These are phyloP conservation scores for Cubamyces lactineus DNA, from an alignment of 768 basidiomycete species.

Conservation along the genomic window DNA sequence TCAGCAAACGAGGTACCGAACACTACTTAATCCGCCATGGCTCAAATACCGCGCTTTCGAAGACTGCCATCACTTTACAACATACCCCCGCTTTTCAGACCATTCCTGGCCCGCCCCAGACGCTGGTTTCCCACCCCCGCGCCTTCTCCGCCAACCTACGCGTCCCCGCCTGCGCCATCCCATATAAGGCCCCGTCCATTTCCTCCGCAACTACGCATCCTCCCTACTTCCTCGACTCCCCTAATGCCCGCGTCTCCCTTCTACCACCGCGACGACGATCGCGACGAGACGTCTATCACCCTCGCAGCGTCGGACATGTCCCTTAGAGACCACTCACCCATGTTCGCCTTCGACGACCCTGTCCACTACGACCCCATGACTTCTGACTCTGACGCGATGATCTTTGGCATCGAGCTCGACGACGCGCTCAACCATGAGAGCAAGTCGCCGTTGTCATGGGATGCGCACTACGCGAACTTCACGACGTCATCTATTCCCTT, in stretches of 20 bases:
- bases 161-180: slow-evolving; percentile 37
- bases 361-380: slow-evolving; percentile 38
- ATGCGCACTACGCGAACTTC: slow-evolving; percentile 48
- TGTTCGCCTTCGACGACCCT: slow-evolving; percentile 32
- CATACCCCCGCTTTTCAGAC: slow-evolving; percentile 50
- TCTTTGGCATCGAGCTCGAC: slow-evolving; percentile 66
- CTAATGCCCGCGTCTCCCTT: slow-evolving; percentile 35
- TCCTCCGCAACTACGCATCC: slow-evolving; percentile 28
- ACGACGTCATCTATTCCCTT: slow-evolving; percentile 44
- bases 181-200: slow-evolving; percentile 41
- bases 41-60: slow-evolving; percentile 39
- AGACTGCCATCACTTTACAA: slow-evolving; percentile 34
- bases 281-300: slow-evolving; percentile 39
- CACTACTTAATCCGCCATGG: slow-evolving; percentile 23
- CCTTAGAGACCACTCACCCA: slow-evolving; percentile 34
- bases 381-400: slow-evolving; percentile 54
- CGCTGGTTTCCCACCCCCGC: slow-evolving; percentile 22
- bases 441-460: slow-evolving; percentile 36
- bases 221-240: slow-evolving; percentile 25
- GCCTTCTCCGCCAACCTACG: slow-evolving; percentile 27
- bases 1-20: slow-evolving; percentile 45
- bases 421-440: slow-evolving; percentile 39
- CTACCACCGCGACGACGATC: slow-evolving; percentile 44
- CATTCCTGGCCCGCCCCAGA: slow-evolving; percentile 36
- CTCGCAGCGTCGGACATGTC: slow-evolving; percentile 34